A percentile compares a stretch with the other conserved stretches of the same genome.
Conservation (phyloP, 2,329 filamentous ascomycete species). For the Rhinocladiella similis region DNA sequence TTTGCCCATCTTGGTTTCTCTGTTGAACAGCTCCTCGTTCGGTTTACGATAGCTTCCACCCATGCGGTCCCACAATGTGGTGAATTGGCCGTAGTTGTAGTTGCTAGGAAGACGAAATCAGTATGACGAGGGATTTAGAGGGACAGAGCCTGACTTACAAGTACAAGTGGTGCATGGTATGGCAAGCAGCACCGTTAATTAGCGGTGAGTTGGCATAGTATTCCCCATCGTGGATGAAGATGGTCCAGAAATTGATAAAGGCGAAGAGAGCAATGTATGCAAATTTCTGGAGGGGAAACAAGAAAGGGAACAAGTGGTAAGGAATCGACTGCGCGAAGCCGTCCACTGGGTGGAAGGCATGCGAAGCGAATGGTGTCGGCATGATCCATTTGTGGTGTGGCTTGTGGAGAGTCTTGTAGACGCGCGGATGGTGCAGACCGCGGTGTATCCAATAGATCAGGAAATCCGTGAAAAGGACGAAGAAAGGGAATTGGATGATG, state of each 20-base stretch:
- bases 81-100: conserved; percentile 95
- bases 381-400: conserved; percentile 99
- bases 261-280: conserved; percentile 82
- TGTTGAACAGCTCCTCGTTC: conserved; percentile 79
- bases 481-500: conserved; percentile 80
- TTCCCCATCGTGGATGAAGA: conserved; percentile 94
- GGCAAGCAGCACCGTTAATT: conserved; percentile 92
- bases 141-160: conserved; percentile 38
- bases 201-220: conserved; percentile 88
- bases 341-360: conserved; percentile 93
- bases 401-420: conserved; percentile 93
- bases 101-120: conserved; percentile 43
- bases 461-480: conserved; percentile 85
- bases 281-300: conserved; percentile 90
- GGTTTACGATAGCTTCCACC: conserved; percentile 85
- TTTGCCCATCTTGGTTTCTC: conserved; percentile 81
- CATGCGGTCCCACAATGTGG: conserved; percentile 85
- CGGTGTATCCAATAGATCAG: conserved; percentile 92
- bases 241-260: conserved; percentile 96
- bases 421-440: conserved; percentile 72
- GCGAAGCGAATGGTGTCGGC: conserved; percentile 88
- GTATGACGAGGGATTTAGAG: neutral
- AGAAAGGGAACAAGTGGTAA: conserved; percentile 89
- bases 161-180: conserved; percentile 74
- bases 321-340: conserved; percentile 85